Percentiles rank a stretch among this genome's conserved stretches.
Evolutionary conservation across 2,329 filamentous ascomycete genomes (phyloP).

Genomic region (Sporothrix brasiliensis): DNA sequence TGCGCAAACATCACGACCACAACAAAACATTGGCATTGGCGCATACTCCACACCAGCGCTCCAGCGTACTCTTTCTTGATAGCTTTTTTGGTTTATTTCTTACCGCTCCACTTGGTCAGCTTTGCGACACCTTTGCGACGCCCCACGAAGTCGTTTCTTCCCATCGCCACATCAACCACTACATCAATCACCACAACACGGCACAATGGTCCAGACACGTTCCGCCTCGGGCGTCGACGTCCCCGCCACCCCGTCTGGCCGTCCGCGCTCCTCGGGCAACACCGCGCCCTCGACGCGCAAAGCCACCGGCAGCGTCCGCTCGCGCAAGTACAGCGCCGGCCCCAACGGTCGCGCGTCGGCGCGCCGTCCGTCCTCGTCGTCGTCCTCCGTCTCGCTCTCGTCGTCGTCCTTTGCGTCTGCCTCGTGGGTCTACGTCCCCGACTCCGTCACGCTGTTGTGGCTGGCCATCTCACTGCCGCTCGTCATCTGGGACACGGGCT

Average conservation of each 20-base stretch:
- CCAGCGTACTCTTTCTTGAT: neutral
- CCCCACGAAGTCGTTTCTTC: neutral
- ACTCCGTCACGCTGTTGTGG: constrained; percentile 63
- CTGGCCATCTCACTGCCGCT: constrained; percentile 73
- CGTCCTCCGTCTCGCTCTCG: constrained; percentile 7
- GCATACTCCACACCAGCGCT: neutral
- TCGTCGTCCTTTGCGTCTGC: constrained; percentile 6
- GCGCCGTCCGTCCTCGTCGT: constrained; percentile 6
- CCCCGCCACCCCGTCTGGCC: constrained; percentile 32
- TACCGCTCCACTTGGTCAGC: neutral
- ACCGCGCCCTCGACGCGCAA: constrained; percentile 26
- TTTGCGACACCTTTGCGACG: constrained; percentile 5
- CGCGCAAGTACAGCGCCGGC: constrained; percentile 17
- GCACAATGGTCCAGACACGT: constrained; percentile 37
- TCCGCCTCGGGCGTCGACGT: constrained; percentile 37
- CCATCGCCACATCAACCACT: neutral
- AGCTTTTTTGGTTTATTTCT: neutral
- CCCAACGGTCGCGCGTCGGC: neutral
- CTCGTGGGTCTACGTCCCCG: constrained; percentile 53
- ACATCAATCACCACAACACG: neutral
- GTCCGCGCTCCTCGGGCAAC: constrained; percentile 30
- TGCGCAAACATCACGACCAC: neutral
- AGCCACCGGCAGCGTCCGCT: constrained; percentile 26
- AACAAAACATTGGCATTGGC: neutral
- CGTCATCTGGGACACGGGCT: constrained; percentile 78